Percentiles rank a stretch among this genome's conserved stretches.
Evolutionary conservation across 768 basidiomycete genomes (phyloP).

Genomic region (Phanerodontia chrysosporium): DNA sequence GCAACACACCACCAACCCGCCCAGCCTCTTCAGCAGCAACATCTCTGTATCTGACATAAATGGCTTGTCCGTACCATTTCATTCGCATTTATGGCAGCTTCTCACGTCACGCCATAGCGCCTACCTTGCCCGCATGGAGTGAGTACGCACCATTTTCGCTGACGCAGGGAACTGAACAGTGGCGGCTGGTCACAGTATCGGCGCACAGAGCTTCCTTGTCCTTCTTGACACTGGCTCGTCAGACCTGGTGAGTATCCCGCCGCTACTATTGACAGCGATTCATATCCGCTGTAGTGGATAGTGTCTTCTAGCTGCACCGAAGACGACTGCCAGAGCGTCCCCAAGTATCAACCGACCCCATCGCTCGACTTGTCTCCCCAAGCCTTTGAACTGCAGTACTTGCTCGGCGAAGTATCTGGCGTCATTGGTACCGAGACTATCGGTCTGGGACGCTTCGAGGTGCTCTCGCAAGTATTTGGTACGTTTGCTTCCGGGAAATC

Average conservation of each 20-base stretch:
- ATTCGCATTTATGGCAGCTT: not conserved
- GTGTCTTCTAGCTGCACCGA: conserved; percentile 41
- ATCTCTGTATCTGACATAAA: conserved; percentile 14
- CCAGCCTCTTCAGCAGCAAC: conserved; percentile 8
- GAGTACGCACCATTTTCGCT: conserved; percentile 4
- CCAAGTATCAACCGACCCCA: conserved; percentile 33
- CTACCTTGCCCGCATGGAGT: conserved; percentile 37
- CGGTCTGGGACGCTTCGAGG: conserved; percentile 39
- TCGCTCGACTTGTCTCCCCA: conserved; percentile 28
- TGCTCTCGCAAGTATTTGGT: conserved; percentile 49
- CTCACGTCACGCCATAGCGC: conserved; percentile 25
- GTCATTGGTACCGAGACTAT: conserved; percentile 42
- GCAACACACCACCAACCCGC: not conserved
- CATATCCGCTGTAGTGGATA: conserved; percentile 38
- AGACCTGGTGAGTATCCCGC: conserved; percentile 39
- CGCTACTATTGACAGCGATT: not conserved
- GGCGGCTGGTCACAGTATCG: conserved; percentile 29
- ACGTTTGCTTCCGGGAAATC: not conserved
- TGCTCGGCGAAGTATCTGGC: conserved; percentile 49
- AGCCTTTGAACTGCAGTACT: conserved; percentile 44
- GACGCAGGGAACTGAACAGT: not conserved
- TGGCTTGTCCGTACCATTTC: conserved; percentile 22
- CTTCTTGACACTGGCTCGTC: conserved; percentile 57
- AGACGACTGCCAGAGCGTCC: conserved; percentile 41
- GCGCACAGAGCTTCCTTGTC: conserved; percentile 39